Conservation (phyloP, 495 filamentous ascomycete species). For the Daldinia caldariorum region DNA sequence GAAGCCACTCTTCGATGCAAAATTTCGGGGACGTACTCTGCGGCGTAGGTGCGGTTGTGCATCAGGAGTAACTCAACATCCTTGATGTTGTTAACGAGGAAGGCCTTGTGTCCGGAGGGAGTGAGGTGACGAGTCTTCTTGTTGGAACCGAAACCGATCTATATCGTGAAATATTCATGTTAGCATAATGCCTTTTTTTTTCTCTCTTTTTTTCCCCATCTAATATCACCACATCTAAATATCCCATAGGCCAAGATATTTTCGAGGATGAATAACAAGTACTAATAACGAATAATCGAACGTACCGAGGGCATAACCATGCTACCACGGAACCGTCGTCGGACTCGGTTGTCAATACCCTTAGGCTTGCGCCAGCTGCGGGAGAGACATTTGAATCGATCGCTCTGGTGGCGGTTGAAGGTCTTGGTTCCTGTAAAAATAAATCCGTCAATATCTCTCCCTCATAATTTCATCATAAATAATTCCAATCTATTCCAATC, state of each 20-base stretch:
- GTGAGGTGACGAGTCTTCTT: slow-evolving; percentile 98
- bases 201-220: too few species aligned
- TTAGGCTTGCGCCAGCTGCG: slow-evolving; percentile 97
- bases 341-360: slow-evolving; percentile 88
- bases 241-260: background rate
- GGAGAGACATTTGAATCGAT: slow-evolving; percentile 90
- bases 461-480: slow-evolving; percentile 20
- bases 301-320: slow-evolving; percentile 98
- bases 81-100: slow-evolving; percentile 94
- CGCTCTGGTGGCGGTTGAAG: slow-evolving; percentile 96
- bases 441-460: slow-evolving; percentile 48
- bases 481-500: slow-evolving; percentile 19
- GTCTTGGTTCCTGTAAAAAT: slow-evolving; percentile 76
- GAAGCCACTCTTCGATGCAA: slow-evolving; percentile 54
- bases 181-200: slow-evolving; percentile 8
- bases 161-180: slow-evolving; percentile 28
- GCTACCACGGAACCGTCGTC: slow-evolving; percentile 72
- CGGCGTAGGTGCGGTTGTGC: slow-evolving; percentile 99
- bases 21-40: slow-evolving; percentile 90
- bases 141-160: slow-evolving; percentile 99
- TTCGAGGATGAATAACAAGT: background rate
- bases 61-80: slow-evolving; percentile 98
- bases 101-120: slow-evolving; percentile 99
- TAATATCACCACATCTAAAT: slow-evolving; percentile 5
- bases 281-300: slow-evolving; percentile 31